Percentiles rank a stretch among this genome's conserved stretches.
Evolutionary conservation across 73 alveolate species (phyloP).

Genomic region (Paramecium biaurelia): DNA sequence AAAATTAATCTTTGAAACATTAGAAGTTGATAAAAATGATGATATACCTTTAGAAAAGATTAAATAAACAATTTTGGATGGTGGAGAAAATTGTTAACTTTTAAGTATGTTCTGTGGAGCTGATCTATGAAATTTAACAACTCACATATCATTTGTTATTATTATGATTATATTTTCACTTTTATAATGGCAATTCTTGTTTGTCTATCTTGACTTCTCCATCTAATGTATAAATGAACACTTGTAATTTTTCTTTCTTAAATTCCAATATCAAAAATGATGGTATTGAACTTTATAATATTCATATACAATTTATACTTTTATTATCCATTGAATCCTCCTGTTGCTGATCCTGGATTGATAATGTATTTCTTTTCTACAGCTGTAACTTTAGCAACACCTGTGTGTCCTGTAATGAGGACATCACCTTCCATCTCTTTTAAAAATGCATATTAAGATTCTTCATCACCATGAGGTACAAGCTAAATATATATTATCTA

Average conservation of each 20-base stretch:
- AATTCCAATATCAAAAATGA: slow-evolving; percentile 34
- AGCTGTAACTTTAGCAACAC: slow-evolving; percentile 80
- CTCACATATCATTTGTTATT: neutral
- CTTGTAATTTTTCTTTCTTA: neutral
- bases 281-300: neutral
- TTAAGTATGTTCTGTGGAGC: slow-evolving; percentile 56
- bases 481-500: neutral
- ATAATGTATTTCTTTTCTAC: slow-evolving; percentile 95
- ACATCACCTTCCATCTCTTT: slow-evolving; percentile 94
- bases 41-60: slow-evolving; percentile 39
- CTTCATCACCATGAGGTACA: slow-evolving; percentile 98
- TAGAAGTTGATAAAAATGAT: neutral
- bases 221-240: slow-evolving; percentile 20
- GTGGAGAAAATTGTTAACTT: slow-evolving; percentile 26
- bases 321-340: slow-evolving; percentile 79
- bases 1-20: slow-evolving; percentile 43
- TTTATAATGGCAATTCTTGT: neutral
- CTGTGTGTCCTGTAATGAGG: slow-evolving; percentile 93
- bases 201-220: slow-evolving; percentile 44
- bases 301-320: neutral
- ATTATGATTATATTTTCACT: neutral
- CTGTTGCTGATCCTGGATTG: slow-evolving; percentile 98
- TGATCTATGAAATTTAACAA: slow-evolving; percentile 8
- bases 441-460: slow-evolving; percentile 83
- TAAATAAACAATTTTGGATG: slow-evolving; percentile 5